Base-by-base conservation (phyloP, 176 grass and related monocot species). In the Echinochloa phyllopogon region DNA sequence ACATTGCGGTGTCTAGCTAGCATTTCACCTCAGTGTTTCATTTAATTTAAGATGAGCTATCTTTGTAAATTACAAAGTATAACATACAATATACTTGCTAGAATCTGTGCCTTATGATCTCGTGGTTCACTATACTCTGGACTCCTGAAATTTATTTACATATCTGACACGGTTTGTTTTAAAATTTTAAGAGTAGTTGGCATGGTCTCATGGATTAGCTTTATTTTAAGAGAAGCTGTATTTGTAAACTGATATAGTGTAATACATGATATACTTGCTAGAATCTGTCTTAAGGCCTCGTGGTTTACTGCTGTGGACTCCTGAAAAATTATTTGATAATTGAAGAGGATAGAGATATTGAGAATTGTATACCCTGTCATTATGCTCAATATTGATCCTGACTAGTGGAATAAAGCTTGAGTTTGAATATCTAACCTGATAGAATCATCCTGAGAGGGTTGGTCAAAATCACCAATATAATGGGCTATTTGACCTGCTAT, bases 261-360 rank as follows among this genome's bases (percentile, higher is more conserved):
- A 74, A 37, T 15, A 39, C 10, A 16, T 10, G 8, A 42, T 83
- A 40, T 58, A 74, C 60, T 85, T 85, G 59, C 12, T 88, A 77
- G 65, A 33, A 72, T 50, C 40, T 79, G 14, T 79, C 43, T 24
- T n/a, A 43, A 84, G 57, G 18, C 83, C 83, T 78, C 36, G 52
- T 37, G 39, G 39, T 59, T 84, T 49, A 67, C 58, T 63, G 66
- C 8, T 75, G 10, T 80, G 70, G 60, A 51, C 27, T 72, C 48
- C 60, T 43, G 53, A 2, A 80, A 89, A 45, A 33, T 49, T 59
- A 75, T 69, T 6, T 85, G 25, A 43, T 13, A 36, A 62, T 88
- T 69, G 9, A n/a, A 15, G 6, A 69, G 16, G 1, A 38, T 43
- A 25, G 13, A 60, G 24, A 24, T 65, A 17, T 55, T 23, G 21